Base-by-base conservation (phyloP, 192 early-diverging fungal species). In the Coemansia sp. region DNA sequence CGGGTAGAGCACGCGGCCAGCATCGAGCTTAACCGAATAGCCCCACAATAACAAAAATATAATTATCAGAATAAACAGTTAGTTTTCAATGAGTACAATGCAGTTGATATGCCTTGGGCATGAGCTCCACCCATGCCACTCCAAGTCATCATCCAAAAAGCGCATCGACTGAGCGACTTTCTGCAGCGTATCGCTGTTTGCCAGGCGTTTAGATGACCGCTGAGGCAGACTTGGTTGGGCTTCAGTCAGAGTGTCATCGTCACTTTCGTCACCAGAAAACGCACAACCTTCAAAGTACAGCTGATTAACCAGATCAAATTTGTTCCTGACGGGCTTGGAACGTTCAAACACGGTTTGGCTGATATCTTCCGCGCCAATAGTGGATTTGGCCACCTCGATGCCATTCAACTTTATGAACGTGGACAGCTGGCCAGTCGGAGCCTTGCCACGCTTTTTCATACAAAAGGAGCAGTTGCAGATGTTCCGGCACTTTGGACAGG, bases 401-500 rank as follows among this genome's bases (percentile, higher is more conserved):
- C 72, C 66, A 30, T 64, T 46, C 6, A 33, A 1, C 52, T 63
- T 74, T 12, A 68, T 53, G 28, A 61, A 68, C 30, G 51, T 53
- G 21, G 72, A 53, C 5, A 68, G 47, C 65, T 74, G 65, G 31
- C 72, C 72, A 0, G 72, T 76, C 5, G 72, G 72, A 6, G 8
- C 20, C 42, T 41, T 53, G 6, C 68, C 62, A 15, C 53, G 57
- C 54, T 62, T 76, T 23, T 59, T 68, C 46, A 50, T 61, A 52
- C 67, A 76, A 12, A 61, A 55, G 10, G 73, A 77, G 53, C 68
- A 70, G 38, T 59, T 70, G 57, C 73, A 77, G 5, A 38, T 55
- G 16, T 56, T 54, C 37, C 63, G 57, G 50, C 73, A 77, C 40
- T 64, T 70, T 23, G 68, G 73, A 20, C 68, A 70, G 0, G 20